Conservation (phyloP, 129 eudicot species). For the Tanacetum coccineum region DNA sequence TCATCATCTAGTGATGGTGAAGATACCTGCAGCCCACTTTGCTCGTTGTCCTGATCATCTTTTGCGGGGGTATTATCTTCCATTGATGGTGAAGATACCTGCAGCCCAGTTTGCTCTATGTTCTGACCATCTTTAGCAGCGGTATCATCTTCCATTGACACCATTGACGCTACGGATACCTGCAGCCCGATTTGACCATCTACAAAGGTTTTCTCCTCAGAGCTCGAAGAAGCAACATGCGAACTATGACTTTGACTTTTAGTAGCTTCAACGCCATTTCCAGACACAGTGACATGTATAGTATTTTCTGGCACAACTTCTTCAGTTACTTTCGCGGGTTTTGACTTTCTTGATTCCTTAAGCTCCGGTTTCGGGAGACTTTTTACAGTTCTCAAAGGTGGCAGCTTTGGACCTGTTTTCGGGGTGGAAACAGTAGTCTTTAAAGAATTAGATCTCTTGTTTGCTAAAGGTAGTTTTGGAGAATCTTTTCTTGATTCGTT, state of each 20-base stretch:
- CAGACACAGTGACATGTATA: slow-evolving; percentile 32
- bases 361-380: slow-evolving; percentile 12
- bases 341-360: slow-evolving; percentile 21
- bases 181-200: not conserved
- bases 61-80: slow-evolving; percentile 7
- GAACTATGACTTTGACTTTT: slow-evolving; percentile 16
- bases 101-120: slow-evolving; percentile 16
- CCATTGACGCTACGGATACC: not conserved
- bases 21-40: slow-evolving; percentile 13
- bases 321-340: slow-evolving; percentile 13
- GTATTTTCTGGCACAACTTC: slow-evolving; percentile 43
- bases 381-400: slow-evolving; percentile 24
- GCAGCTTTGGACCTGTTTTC: slow-evolving; percentile 27
- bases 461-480: slow-evolving; percentile 21
- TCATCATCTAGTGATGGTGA: slow-evolving; percentile 17
- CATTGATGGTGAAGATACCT: slow-evolving; percentile 12
- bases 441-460: slow-evolving; percentile 21
- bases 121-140: not conserved
- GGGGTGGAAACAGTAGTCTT: slow-evolving; percentile 22
- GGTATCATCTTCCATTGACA: slow-evolving; percentile 1
- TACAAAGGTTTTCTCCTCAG: not conserved
- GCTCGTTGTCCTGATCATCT: slow-evolving; percentile 7
- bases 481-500: slow-evolving; percentile 30
- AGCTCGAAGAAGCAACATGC: not conserved
- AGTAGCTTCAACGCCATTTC: not conserved